Conservation (phyloP, 768 basidiomycete species). For the Naganishia onofrii region DNA sequence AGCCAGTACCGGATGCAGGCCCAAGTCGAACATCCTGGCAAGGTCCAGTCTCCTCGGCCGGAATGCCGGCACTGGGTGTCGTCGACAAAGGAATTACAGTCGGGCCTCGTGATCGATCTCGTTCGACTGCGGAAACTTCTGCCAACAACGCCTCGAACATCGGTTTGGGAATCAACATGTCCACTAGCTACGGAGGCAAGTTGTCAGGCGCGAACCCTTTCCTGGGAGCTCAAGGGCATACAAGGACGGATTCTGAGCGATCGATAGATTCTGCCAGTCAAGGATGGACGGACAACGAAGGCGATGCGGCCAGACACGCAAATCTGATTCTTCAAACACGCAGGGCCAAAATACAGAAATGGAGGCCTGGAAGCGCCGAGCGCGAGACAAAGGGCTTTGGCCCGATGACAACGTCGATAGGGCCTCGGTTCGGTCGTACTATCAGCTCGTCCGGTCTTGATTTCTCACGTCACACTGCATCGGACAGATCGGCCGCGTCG, state of each 20-base stretch:
- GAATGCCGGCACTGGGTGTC: not conserved
- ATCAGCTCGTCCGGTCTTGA: conserved; percentile 6
- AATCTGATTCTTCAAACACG: conserved; percentile 54
- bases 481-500: not conserved
- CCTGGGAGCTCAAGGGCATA: not conserved
- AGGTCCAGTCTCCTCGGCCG: not conserved
- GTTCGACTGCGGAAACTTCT: not conserved
- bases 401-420: not conserved
- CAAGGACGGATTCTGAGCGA: not conserved
- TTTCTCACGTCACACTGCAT: not conserved
- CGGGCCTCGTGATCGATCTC: conserved; percentile 5
- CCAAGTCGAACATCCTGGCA: conserved; percentile 1
- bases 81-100: not conserved
- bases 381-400: conserved; percentile 3
- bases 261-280: not conserved
- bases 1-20: not conserved
- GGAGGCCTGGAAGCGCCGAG: conserved; percentile 43
- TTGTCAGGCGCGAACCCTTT: not conserved
- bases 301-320: conserved; percentile 48
- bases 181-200: not conserved
- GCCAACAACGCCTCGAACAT: not conserved
- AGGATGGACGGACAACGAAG: conserved; percentile 29
- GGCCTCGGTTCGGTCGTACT: conserved; percentile 11
- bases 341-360: conserved; percentile 54
- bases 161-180: not conserved